These are phyloP conservation scores for Clonostachys rhizophaga DNA, from an alignment of 2,329 filamentous ascomycete genomes.

Conservation along the genomic window DNA sequence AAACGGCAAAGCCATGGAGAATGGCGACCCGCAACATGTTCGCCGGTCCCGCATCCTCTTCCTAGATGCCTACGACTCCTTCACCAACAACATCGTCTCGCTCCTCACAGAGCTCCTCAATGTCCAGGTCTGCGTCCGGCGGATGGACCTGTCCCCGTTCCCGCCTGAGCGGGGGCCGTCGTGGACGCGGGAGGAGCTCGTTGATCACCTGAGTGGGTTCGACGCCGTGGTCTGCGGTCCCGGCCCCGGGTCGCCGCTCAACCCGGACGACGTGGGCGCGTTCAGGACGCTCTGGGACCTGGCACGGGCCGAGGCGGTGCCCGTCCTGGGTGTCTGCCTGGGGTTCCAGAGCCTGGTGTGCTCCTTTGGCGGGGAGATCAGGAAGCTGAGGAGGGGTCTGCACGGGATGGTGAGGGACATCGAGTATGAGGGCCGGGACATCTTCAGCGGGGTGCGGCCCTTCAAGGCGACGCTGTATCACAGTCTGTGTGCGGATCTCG, in stretches of 20 bases:
- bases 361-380: slow-evolving; percentile 62
- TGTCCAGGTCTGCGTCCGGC: slow-evolving; percentile 46
- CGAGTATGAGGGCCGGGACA: slow-evolving; percentile 51
- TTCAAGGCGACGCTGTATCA: slow-evolving; percentile 77
- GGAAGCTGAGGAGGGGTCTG: slow-evolving; percentile 64
- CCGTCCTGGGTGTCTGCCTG: slow-evolving; percentile 83
- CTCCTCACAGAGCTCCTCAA: slow-evolving; percentile 69
- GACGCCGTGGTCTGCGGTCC: slow-evolving; percentile 88
- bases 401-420: slow-evolving; percentile 78
- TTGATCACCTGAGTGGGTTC: slow-evolving; percentile 49
- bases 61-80: slow-evolving; percentile 94
- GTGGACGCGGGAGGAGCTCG: slow-evolving; percentile 37
- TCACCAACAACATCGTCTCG: slow-evolving; percentile 89
- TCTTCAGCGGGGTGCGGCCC: slow-evolving; percentile 58
- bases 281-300: slow-evolving; percentile 74
- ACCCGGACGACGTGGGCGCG: slow-evolving; percentile 72
- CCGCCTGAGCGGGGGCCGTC: slow-evolving; percentile 55
- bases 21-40: not conserved
- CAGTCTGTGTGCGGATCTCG: slow-evolving; percentile 51
- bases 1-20: not conserved
- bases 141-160: slow-evolving; percentile 43
- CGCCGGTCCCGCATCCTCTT: slow-evolving; percentile 64
- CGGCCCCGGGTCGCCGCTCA: slow-evolving; percentile 77
- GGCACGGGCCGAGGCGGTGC: slow-evolving; percentile 53
- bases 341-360: slow-evolving; percentile 81